Conservation (phyloP, 176 grass and related monocot species). For the Raddia distichophylla region DNA sequence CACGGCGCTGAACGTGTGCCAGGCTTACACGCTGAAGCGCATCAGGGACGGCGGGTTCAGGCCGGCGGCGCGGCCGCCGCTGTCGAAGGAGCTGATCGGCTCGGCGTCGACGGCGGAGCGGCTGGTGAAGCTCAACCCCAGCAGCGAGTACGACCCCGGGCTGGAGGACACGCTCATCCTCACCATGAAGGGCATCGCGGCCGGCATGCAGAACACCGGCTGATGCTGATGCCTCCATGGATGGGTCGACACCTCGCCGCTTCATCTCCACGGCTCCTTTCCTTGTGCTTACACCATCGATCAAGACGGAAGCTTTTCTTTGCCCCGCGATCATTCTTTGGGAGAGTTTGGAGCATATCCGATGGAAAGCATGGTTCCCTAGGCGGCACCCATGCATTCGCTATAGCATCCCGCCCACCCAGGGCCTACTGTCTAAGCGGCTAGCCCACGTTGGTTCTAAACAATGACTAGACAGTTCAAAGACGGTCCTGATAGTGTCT, state of each 20-base stretch:
- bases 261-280: not conserved
- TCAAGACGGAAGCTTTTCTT: not conserved
- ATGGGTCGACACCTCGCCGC: not conserved
- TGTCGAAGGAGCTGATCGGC: slow-evolving; percentile 49
- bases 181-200: slow-evolving; percentile 82
- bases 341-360: no score
- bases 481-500: no score
- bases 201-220: slow-evolving; percentile 79
- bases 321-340: not conserved
- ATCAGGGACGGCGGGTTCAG: slow-evolving; percentile 56
- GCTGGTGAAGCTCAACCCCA: slow-evolving; percentile 66
- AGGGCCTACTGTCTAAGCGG: no score
- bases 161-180: slow-evolving; percentile 87
- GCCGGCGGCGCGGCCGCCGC: slow-evolving; percentile 33
- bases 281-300: not conserved
- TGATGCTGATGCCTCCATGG: slow-evolving; percentile 16
- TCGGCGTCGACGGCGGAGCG: slow-evolving; percentile 44
- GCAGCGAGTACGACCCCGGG: slow-evolving; percentile 64
- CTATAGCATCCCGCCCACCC: no score
- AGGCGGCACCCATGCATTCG: no score
- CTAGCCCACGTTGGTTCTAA: no score
- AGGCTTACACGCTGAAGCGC: slow-evolving; percentile 65
- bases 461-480: no score
- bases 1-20: slow-evolving; percentile 75
- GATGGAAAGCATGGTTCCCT: no score